phyloP scores from a whole-genome alignment of 345 rosid genomes.

The Arabidopsis thaliana region TAIR10.1 NC_003071.7:10266001-10266500 shows the following conservation, averaged over 20 bases:
- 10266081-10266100: slow-evolving; percentile 88
- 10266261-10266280: slow-evolving; percentile 28
- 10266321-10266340: not conserved
- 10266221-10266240: slow-evolving; percentile 91
- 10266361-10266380: not conserved
- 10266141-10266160: slow-evolving; percentile 78
- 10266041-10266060: slow-evolving; percentile 74
- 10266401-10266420: slow-evolving; percentile 32
- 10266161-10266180: slow-evolving; percentile 91
- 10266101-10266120: slow-evolving; percentile 93
- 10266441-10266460: slow-evolving; percentile 43
- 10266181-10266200: slow-evolving; percentile 85
- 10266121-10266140: slow-evolving; percentile 90
- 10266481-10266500: slow-evolving; percentile 30
- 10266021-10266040: slow-evolving; percentile 62
- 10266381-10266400: not conserved
- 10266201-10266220: slow-evolving; percentile 80
- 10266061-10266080: slow-evolving; percentile 85
- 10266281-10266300: slow-evolving; percentile 21
- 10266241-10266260: slow-evolving; percentile 15
- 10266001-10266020: slow-evolving; percentile 66
- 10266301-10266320: not conserved
- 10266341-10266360: not conserved
- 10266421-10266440: slow-evolving; percentile 31
- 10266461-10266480: slow-evolving; percentile 16